Conservation (phyloP, 1,139 yeast genomes). For the Fermentozyma sake region DNA sequence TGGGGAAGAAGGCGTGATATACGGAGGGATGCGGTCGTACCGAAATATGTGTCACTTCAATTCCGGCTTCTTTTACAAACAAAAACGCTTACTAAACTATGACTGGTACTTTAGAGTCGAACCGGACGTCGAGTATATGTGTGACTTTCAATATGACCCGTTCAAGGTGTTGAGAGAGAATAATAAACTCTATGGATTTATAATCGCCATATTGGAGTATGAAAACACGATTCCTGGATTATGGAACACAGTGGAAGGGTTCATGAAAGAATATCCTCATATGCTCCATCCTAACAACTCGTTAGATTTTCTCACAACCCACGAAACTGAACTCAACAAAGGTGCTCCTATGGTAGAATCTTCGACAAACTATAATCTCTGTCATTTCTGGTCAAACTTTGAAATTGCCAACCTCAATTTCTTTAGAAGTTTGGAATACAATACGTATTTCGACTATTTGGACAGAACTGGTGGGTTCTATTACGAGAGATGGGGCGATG, state of each 20-base stretch:
- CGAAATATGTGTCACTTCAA: constrained; percentile 49
- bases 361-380: constrained; percentile 66
- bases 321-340: constrained; percentile 35
- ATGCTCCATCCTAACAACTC: constrained; percentile 66
- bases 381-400: constrained; percentile 96
- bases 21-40: constrained; percentile 39
- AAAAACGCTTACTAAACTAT: constrained; percentile 32
- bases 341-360: constrained; percentile 17
- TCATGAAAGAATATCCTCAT: constrained; percentile 58
- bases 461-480: constrained; percentile 80
- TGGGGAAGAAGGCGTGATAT: constrained; percentile 24
- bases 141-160: constrained; percentile 48
- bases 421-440: constrained; percentile 68
- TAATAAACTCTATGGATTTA: constrained; percentile 40
- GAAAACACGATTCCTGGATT: constrained; percentile 60
- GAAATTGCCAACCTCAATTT: constrained; percentile 82
- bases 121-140: constrained; percentile 44
- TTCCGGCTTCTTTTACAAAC: constrained; percentile 43
- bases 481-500: constrained; percentile 97
- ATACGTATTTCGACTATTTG: constrained; percentile 62
- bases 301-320: constrained; percentile 63
- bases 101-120: constrained; percentile 47
- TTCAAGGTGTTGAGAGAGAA: constrained; percentile 31
- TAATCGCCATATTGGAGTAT: constrained; percentile 41
- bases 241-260: constrained; percentile 71